Evolutionary conservation across 306 rosid species (phyloP).

Genomic region (Datisca glomerata): DNA sequence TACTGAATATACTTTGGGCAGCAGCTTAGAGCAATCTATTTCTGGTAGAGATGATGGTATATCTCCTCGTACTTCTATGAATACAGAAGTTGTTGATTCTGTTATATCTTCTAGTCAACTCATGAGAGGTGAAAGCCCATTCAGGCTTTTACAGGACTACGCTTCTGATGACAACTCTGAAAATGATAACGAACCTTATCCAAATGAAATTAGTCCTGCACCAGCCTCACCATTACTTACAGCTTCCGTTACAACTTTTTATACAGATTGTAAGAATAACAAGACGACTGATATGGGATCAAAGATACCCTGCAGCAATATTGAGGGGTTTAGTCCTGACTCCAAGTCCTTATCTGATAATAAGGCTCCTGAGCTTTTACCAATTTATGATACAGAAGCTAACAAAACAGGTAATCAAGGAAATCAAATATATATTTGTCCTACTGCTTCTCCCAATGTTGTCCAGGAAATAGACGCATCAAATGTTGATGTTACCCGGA

Average conservation of each 20-base stretch:
- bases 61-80: no score
- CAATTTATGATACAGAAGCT: conserved; percentile 18
- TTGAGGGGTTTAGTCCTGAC: conserved; percentile 16
- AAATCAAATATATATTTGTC: conserved; percentile 22
- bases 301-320: conserved; percentile 15
- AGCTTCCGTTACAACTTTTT: conserved; percentile 21
- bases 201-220: conserved; percentile 21
- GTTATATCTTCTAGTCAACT: conserved; percentile 16
- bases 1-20: no score
- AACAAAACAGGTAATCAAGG: conserved; percentile 19
- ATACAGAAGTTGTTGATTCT: conserved; percentile 24
- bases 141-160: conserved; percentile 76
- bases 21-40: no score
- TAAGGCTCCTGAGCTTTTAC: conserved; percentile 23
- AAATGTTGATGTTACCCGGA: conserved; percentile 20
- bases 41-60: no score
- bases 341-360: conserved; percentile 18
- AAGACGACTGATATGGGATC: conserved; percentile 20
- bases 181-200: conserved; percentile 29
- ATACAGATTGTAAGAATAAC: conserved; percentile 18
- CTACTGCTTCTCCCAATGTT: conserved; percentile 21
- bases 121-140: conserved; percentile 42
- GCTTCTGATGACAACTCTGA: conserved; percentile 66
- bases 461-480: conserved; percentile 18
- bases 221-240: conserved; percentile 21